These are phyloP conservation scores for Malus fusca DNA, from an alignment of 306 rosid species.

Conservation along the genomic window DNA sequence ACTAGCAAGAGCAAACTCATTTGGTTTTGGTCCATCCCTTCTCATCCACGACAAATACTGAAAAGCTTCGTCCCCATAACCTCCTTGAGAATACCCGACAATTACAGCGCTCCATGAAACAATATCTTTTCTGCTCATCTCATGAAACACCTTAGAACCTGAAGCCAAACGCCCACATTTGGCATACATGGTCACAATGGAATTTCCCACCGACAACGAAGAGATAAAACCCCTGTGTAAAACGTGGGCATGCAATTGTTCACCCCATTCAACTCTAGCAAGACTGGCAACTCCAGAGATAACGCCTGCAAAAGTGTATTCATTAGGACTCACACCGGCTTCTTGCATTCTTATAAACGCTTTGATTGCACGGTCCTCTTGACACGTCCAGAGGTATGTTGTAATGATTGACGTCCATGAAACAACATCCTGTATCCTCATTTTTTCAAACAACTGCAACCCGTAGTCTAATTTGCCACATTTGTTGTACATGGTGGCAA, in stretches of 20 bases:
- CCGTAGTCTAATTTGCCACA: constrained; percentile 63
- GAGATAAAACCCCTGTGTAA: constrained; percentile 44
- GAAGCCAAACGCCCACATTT: constrained; percentile 50
- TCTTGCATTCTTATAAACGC: constrained; percentile 56
- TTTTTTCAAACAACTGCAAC: constrained; percentile 45
- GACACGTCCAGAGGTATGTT: constrained; percentile 42
- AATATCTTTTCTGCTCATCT: constrained; percentile 50
- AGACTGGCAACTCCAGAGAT: constrained; percentile 64
- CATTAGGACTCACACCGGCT: constrained; percentile 53
- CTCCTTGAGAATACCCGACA: constrained; percentile 68
- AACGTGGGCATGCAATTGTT: constrained; percentile 53
- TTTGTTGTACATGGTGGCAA: constrained; percentile 66
- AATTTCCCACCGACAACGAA: constrained; percentile 61
- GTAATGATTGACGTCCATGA: constrained; percentile 70
- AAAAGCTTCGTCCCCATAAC: constrained; percentile 59
- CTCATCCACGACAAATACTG: constrained; percentile 66
- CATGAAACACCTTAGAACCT: constrained; percentile 49
- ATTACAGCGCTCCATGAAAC: constrained; percentile 86
- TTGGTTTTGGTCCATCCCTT: constrained; percentile 61
- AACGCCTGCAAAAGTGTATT: constrained; percentile 62
- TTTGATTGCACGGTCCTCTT: constrained; percentile 45
- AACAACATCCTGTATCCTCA: constrained; percentile 61
- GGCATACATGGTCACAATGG: constrained; percentile 59
- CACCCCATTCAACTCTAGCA: constrained; percentile 49
- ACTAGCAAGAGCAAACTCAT: constrained; percentile 67